Percentiles rank a stretch among this genome's conserved stretches.
Evolutionary conservation across 108 stramenopile species (phyloP).

Genomic region (Fragilaria crotonensis): DNA sequence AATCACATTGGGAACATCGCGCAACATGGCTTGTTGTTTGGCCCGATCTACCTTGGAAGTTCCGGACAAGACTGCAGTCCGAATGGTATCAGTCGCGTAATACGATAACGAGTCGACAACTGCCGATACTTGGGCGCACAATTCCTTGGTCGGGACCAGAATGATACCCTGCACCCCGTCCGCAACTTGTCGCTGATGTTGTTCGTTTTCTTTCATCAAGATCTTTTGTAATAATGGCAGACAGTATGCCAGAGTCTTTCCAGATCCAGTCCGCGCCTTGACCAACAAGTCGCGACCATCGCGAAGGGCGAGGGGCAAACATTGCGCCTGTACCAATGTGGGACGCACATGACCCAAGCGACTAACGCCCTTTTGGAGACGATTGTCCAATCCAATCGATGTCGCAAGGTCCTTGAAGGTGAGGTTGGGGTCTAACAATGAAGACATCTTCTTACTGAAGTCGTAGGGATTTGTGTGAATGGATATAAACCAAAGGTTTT

Average conservation of each 20-base stretch:
- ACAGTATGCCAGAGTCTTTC: constrained; percentile 93
- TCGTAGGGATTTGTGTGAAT: no score
- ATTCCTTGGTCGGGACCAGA: constrained; percentile 94
- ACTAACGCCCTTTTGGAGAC: constrained; percentile 71
- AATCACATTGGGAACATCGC: constrained; percentile 68
- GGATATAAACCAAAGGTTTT: no score
- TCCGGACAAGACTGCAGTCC: constrained; percentile 60
- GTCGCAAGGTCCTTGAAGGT: constrained; percentile 71
- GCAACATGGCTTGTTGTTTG: constrained; percentile 67
- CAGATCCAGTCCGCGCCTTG: constrained; percentile 92
- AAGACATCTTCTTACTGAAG: neutral
- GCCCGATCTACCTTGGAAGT: constrained; percentile 37
- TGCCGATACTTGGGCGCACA: constrained; percentile 83
- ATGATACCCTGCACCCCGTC: constrained; percentile 70
- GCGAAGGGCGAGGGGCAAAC: constrained; percentile 69
- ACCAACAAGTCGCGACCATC: constrained; percentile 92
- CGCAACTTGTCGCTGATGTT: constrained; percentile 10
- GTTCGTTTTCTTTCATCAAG: constrained; percentile 40
- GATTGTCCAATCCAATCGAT: constrained; percentile 68
- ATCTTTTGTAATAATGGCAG: constrained; percentile 93
- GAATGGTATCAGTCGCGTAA: constrained; percentile 86
- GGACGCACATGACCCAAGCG: constrained; percentile 71
- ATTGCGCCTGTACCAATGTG: constrained; percentile 80
- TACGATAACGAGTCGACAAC: constrained; percentile 73
- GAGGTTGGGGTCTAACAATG: constrained; percentile 49